Base-by-base conservation (phyloP, 2,329 filamentous ascomycete genomes). In the Fusarium euwallaceae region DNA sequence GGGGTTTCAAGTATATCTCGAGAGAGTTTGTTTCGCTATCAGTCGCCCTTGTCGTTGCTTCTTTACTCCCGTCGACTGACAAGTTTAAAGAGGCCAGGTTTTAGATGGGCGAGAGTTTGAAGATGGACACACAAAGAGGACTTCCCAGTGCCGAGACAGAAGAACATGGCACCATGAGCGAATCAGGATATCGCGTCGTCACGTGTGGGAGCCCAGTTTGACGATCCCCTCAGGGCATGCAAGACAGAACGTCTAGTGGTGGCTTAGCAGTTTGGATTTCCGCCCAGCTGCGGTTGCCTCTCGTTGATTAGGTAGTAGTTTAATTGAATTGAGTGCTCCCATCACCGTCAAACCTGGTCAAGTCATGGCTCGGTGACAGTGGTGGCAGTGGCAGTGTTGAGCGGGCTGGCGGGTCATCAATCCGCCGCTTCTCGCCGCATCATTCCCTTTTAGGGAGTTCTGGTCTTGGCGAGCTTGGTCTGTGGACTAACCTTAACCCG, bases 331-430 rank as follows among this genome's bases (percentile, higher is more conserved):
- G 48, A 53, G 27, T 32, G 17, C 17, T 53, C 22, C 17, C 48
- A 53, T 53, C 48, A 11, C 27, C 27, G 27, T 51, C 16, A 29
- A 29, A 53, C 48, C 16, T 53, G 16, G 48, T 53, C 48, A 53
- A 53, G 41, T n/a, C 59, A 32, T 16, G n/a, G 14, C 27, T 41
- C 51, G 61, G 64, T 24, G 67, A 70, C 45, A 43, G 71, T 58
- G 63, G 64, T 24, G 34, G 34, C 34, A 66, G 64, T 24, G 67
- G 69, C 43, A 43, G 71, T 76, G 48, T 60, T 51, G 43, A 63
- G 61, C 61, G 64, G 58, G 41, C 59, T 70, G 58, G 66, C 80
- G 80, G 80, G 74, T 75, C 78, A 81, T 81, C 73, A 79, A 80
- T 80, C 67, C 67, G 64, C 80, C 80, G 80, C 65, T 20, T 66